Conservation (phyloP, 106 monocot species). For the Phalaenopsis equestris region DNA sequence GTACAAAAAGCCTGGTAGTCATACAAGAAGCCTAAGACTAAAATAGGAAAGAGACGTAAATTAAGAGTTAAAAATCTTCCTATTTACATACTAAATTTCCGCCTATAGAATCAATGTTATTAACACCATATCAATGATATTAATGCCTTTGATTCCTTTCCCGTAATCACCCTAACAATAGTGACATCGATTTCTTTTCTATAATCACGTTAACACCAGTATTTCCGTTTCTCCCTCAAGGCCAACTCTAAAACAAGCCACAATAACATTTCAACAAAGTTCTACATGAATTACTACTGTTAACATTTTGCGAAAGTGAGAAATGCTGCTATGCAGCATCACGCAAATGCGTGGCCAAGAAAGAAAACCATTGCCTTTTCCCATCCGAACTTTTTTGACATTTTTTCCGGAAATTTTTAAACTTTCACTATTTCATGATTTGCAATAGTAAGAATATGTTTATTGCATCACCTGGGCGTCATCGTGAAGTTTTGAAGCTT, state of each 20-base stretch:
- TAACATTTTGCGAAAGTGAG: background rate
- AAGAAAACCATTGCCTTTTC: background rate
- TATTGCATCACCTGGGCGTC: background rate
- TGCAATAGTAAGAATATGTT: background rate
- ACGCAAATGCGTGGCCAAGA: background rate
- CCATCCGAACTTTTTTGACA: background rate
- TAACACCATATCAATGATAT: too few species aligned
- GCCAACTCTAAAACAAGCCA: background rate
- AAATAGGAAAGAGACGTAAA: too few species aligned
- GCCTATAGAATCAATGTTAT: too few species aligned
- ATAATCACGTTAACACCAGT: background rate
- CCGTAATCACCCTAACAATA: too few species aligned
- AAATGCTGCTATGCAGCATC: background rate
- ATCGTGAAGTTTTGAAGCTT: background rate
- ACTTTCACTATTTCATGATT: background rate
- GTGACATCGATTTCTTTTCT: too few species aligned
- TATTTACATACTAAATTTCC: too few species aligned
- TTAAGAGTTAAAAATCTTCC: too few species aligned
- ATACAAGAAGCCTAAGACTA: too few species aligned
- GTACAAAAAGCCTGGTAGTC: too few species aligned
- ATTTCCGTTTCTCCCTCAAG: background rate
- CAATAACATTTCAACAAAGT: background rate
- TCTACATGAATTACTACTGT: background rate
- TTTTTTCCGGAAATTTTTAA: background rate
- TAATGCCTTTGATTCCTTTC: too few species aligned